phyloP scores from a whole-genome alignment of 1,284 basidiomycete genomes.

The Sanghuangporus sanghuang region DNA sequence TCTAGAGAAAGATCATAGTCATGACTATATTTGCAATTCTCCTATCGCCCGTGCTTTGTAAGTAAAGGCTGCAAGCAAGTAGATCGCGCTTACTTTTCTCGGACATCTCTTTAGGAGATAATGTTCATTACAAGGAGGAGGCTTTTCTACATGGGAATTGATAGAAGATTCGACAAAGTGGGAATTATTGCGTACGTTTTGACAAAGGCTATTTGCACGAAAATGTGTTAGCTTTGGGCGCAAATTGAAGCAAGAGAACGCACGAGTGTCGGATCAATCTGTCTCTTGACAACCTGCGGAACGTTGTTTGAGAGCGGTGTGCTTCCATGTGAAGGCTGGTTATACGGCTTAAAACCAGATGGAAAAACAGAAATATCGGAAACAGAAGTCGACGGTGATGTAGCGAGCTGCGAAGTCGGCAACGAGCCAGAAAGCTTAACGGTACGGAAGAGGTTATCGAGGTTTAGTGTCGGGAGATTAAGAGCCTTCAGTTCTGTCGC shows the following conservation, averaged over 20 bases:
- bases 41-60: constrained; percentile 33
- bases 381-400: not conserved
- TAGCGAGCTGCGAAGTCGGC: constrained; percentile 28
- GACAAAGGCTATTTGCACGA: constrained; percentile 29
- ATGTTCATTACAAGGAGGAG: constrained; percentile 76
- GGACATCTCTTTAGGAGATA: constrained; percentile 69
- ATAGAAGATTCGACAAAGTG: constrained; percentile 23
- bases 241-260: constrained; percentile 6
- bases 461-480: constrained; percentile 45
- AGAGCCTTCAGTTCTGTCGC: constrained; percentile 44
- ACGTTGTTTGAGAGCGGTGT: not conserved
- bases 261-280: constrained; percentile 52
- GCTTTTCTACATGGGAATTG: constrained; percentile 48
- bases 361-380: constrained; percentile 32
- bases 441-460: constrained; percentile 61
- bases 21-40: constrained; percentile 74
- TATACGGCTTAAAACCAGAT: constrained; percentile 10
- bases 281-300: constrained; percentile 16
- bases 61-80: constrained; percentile 1
- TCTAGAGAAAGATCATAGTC: constrained; percentile 66
- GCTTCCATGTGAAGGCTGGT: not conserved
- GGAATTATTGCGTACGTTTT: constrained; percentile 28
- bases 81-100: constrained; percentile 52
- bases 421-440: constrained; percentile 36
- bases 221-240: not conserved